Evolutionary conservation across 305 asterid genomes (phyloP), one percentile per base, ranked within the genome.

Genomic region (Lippia alba): DNA sequence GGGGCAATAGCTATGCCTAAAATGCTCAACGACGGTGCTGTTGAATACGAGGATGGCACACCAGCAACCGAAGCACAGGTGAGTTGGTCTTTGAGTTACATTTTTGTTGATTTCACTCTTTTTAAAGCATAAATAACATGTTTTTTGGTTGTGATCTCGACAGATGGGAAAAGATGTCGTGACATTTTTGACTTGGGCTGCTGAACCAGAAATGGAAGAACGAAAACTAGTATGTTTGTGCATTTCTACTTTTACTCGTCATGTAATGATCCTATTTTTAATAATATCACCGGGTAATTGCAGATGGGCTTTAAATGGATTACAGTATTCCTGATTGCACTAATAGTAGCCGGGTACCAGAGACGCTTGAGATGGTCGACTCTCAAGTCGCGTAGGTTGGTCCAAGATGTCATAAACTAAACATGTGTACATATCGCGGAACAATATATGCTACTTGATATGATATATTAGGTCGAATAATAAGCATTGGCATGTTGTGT

Each of bases 51-150:
- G 78, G 89, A 87, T 79, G 89, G 87, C 32, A 82, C 76, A 64
- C 87, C 95, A 50, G 89, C 96, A 8, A 83, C 93, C 0, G 92
- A 86, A 82, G 84, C 96, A 56, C 91, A 89, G 89, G 92, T 81
- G 58, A 56, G 55, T 55, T 40, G 14, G 7, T 44, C 57, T 41
- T 18, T 24, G 20, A 9, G 56, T 54, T 53, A 18, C 4, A 15
- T 20, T 56, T 51, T 57, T 18, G 54, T 32, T 32, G 32, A 1
- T 50, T 8, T 69, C 49, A 9, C 18, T 44, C 55, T 64, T 41
- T 12, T 14, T 24, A 55, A 74, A 54, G 15, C 76, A 36, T 61
- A 59, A 51, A 51, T 54, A 15, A 66, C 60, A 4, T 14, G 12
- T 62, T 68, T 34, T 59, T 24, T 36, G 24, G 66, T 33, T 40